These are phyloP conservation scores for Angomonas deanei DNA, from an alignment of 208 protist species.

Conservation along the genomic window DNA sequence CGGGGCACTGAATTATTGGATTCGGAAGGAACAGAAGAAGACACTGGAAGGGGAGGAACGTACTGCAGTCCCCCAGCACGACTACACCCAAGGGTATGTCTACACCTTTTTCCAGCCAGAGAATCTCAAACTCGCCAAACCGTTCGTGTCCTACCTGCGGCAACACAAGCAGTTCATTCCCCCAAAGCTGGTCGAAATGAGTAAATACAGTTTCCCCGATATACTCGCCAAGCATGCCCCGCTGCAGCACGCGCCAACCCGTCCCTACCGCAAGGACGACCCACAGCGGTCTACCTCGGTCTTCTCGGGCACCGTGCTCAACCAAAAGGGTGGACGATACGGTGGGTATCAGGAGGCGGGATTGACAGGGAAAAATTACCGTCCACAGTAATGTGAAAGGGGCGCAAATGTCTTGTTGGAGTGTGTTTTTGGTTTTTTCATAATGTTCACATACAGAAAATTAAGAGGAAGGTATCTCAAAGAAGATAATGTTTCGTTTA, in stretches of 20 bases:
- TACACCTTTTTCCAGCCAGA: conserved; percentile 88
- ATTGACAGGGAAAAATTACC: too few relatives aligned
- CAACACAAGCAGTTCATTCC: conserved; percentile 73
- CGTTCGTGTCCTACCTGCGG: conserved; percentile 70
- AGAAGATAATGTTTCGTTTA: too few relatives aligned
- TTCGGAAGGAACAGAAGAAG: not conserved
- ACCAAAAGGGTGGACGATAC: conserved; percentile 58
- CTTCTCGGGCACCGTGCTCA: conserved; percentile 38
- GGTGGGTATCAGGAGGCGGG: conserved; percentile 20
- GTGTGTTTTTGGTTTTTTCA: too few relatives aligned
- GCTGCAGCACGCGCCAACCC: conserved; percentile 71
- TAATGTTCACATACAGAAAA: too few relatives aligned
- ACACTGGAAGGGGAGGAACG: not conserved
- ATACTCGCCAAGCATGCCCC: conserved; percentile 55
- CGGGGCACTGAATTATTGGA: not conserved
- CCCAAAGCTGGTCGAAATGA: conserved; percentile 79
- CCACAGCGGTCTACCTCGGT: conserved; percentile 63
- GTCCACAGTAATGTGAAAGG: too few relatives aligned
- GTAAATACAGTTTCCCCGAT: conserved; percentile 70
- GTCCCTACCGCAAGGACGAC: conserved; percentile 51
- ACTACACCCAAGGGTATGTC: conserved; percentile 32
- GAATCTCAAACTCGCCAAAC: conserved; percentile 70
- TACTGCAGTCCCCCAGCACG: not conserved
- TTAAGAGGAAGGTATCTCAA: too few relatives aligned
- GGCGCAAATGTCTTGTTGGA: too few relatives aligned